Conservation (phyloP, 1,139 yeast genomes). For the Yamadazyma pseudoaaseri region DNA sequence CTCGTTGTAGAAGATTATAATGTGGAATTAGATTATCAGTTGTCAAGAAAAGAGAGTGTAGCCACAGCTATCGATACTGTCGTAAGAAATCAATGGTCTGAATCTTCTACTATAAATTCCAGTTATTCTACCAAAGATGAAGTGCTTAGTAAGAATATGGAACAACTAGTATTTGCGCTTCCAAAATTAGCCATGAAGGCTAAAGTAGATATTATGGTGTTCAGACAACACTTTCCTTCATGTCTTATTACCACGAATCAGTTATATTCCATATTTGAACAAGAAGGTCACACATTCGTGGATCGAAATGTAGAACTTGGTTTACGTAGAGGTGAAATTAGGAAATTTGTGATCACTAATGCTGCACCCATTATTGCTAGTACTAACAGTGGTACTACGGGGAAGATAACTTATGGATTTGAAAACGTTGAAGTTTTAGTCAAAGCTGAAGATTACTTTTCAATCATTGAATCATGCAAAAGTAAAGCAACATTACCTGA, state of each 20-base stretch:
- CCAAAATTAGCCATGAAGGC: constrained; percentile 31
- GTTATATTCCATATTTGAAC: constrained; percentile 39
- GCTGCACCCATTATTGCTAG: constrained; percentile 42
- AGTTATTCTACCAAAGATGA: constrained; percentile 20
- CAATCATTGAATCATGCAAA: constrained; percentile 12
- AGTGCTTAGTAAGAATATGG: constrained; percentile 17
- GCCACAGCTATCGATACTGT: constrained; percentile 34
- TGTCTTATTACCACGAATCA: constrained; percentile 41
- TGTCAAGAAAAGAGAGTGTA: constrained; percentile 31
- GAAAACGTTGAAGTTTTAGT: constrained; percentile 44
- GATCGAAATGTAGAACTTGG: constrained; percentile 38
- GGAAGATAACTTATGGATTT: constrained; percentile 43
- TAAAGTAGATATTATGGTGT: constrained; percentile 40
- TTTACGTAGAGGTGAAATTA: constrained; percentile 31
- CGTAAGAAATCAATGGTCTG: constrained; percentile 40
- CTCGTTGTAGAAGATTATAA: constrained; percentile 32
- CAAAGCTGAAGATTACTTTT: constrained; percentile 19
- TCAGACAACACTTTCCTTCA: constrained; percentile 31
- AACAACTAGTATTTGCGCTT: constrained; percentile 33
- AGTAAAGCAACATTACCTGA: constrained; percentile 2
- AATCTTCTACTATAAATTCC: constrained; percentile 26
- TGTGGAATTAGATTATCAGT: constrained; percentile 41
- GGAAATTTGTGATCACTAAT: constrained; percentile 43
- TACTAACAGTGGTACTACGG: constrained; percentile 15
- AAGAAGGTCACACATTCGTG: constrained; percentile 44